Evolutionary conservation across 2,329 filamentous ascomycete species (phyloP).

Genomic region (Clonostachys chloroleuca): DNA sequence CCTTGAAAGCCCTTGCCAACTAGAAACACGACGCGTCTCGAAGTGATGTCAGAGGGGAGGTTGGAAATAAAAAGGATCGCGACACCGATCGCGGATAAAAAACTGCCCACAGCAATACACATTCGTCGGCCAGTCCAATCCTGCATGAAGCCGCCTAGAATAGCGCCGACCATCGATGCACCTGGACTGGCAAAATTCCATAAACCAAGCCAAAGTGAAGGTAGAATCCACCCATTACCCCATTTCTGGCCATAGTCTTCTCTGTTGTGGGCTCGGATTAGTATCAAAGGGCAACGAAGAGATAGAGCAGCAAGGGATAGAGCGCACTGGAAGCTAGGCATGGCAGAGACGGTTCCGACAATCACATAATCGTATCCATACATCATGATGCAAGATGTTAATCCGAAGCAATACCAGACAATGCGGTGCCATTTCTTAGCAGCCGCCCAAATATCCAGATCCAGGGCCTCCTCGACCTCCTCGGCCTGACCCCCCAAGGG

Average conservation of each 20-base stretch:
- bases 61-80: constrained; percentile 17
- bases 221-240: constrained; percentile 14
- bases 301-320: too few species aligned
- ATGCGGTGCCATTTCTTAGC: constrained; percentile 14
- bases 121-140: constrained; percentile 15
- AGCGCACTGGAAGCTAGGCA: constrained; percentile 18
- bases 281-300: too few species aligned
- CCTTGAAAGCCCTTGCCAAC: constrained; percentile 40
- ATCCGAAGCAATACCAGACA: constrained; percentile 13
- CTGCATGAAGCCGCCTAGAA: constrained; percentile 18
- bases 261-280: constrained; percentile 1
- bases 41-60: constrained; percentile 3
- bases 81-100: constrained; percentile 14
- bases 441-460: constrained; percentile 8
- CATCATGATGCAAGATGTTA: constrained; percentile 16
- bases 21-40: constrained; percentile 31
- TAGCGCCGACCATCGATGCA: constrained; percentile 13
- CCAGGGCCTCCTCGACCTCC: too few species aligned
- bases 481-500: too few species aligned
- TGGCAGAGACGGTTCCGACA: constrained; percentile 21
- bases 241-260: constrained; percentile 16
- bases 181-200: constrained; percentile 15
- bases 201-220: constrained; percentile 16
- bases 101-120: constrained; percentile 12
- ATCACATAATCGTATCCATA: constrained; percentile 20